A percentile compares a stretch with the other conserved stretches of the same genome.
Evolutionary conservation across 768 basidiomycete genomes (phyloP).

Genomic region (Multifurca ochricompacta): DNA sequence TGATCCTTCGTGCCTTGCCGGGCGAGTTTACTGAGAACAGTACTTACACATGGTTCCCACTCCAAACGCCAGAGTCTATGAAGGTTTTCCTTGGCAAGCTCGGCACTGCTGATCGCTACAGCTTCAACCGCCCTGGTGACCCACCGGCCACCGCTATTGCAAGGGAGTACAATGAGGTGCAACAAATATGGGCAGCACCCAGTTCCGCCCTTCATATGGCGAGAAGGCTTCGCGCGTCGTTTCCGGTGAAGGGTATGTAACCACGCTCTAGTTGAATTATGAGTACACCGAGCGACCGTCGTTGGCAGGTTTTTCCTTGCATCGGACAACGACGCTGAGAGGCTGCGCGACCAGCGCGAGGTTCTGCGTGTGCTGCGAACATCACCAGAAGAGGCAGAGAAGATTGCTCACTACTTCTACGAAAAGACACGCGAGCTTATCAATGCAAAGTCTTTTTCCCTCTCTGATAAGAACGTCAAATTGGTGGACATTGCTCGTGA

Average conservation of each 20-base stretch:
- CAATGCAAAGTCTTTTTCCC: slow-evolving; percentile 40
- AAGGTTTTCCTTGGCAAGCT: slow-evolving; percentile 48
- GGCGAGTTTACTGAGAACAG: slow-evolving; percentile 60
- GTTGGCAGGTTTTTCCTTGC: slow-evolving; percentile 59
- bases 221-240: slow-evolving; percentile 46
- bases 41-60: slow-evolving; percentile 81
- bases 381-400: slow-evolving; percentile 39
- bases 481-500: slow-evolving; percentile 62
- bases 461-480: slow-evolving; percentile 46
- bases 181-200: slow-evolving; percentile 41
- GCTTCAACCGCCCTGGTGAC: slow-evolving; percentile 41
- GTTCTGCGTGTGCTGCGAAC: slow-evolving; percentile 42
- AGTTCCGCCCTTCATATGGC: slow-evolving; percentile 45
- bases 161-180: slow-evolving; percentile 43
- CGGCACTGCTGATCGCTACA: slow-evolving; percentile 46
- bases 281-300: not conserved
- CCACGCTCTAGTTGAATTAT: not conserved
- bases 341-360: slow-evolving; percentile 38
- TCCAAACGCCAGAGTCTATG: slow-evolving; percentile 74
- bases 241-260: slow-evolving; percentile 50
- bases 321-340: slow-evolving; percentile 31
- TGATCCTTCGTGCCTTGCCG: slow-evolving; percentile 69
- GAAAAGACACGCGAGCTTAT: slow-evolving; percentile 56
- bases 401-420: slow-evolving; percentile 57
- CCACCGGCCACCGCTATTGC: slow-evolving; percentile 29